Conservation (phyloP, 2,329 filamentous ascomycete species). For the Colletotrichum liaoningense region DNA sequence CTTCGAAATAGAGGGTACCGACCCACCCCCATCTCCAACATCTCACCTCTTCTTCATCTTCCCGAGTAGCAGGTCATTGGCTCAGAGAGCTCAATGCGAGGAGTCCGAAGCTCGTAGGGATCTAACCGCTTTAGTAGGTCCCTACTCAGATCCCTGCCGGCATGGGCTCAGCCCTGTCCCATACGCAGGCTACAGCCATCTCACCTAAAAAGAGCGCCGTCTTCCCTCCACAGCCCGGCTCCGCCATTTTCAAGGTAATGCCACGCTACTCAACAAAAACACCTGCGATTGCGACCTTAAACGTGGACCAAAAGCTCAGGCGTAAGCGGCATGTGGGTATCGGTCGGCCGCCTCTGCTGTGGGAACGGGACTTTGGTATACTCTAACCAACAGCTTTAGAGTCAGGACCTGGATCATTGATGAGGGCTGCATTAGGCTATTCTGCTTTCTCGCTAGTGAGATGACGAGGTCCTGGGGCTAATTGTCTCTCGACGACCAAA, state of each 20-base stretch:
- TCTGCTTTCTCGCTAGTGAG: not conserved
- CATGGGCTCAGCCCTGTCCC: not conserved
- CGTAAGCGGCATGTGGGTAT: not conserved
- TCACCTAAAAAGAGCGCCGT: not conserved
- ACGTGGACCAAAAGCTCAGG: not conserved
- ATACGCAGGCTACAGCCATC: not conserved
- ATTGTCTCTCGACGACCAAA: not conserved
- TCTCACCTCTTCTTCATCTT: not conserved
- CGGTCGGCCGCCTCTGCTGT: not conserved
- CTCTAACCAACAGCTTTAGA: not conserved
- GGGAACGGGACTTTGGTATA: not conserved
- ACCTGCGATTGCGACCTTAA: not conserved
- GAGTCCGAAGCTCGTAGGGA: too few relatives aligned
- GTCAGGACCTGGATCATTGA: not conserved
- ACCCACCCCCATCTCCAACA: not conserved
- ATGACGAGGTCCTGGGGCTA: not conserved
- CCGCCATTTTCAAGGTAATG: not conserved
- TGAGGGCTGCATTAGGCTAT: not conserved
- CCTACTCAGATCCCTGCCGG: not conserved
- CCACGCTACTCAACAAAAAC: not conserved
- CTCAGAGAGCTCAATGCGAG: not conserved
- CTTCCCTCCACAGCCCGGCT: not conserved
- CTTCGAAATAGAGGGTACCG: not conserved
- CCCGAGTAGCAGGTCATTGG: not conserved
- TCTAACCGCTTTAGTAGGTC: not conserved